Base-by-base conservation (phyloP, 2,329 filamentous ascomycete genomes). In the Colletotrichum cereale region DNA sequence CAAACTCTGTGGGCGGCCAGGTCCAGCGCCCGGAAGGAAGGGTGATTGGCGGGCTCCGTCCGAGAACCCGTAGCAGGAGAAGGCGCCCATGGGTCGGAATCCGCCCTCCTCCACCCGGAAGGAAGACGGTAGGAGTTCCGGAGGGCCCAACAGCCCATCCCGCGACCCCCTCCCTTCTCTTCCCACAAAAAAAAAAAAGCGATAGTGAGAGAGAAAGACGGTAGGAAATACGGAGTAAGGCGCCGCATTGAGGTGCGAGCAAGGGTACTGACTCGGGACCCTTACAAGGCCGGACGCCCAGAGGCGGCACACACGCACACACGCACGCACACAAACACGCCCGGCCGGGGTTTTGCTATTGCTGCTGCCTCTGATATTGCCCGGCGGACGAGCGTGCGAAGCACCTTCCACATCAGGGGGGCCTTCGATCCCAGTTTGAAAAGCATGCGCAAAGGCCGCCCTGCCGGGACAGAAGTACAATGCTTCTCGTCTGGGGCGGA, bases 181-280 rank as follows among this genome's bases (percentile, higher is more conserved):
- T 24, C 18, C 44, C 58, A 50, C 31, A 21, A 16, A 36, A 47
- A 47, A 47, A 47, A n/a, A n/a, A n/a, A 6, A 14, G 8, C 7
- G 44, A 26, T 2, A 14, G 31, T n/a, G 5, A 36, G 5, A 10
- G 5, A 24, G 52, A 16, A 36, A 36, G 50, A 21, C 10, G 5
- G 12, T 2, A 14, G 5, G n/a, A 31, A 21, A 31, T 21, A 21
- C 7, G 18, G 21, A 50, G 14, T 26, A 16, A 5, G 21, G 26
- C 65, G 65, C 57, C 64, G 57, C 36, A 61, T 40, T 18, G 55
- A 52, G 52, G 56, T 24, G 16, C 26, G 42, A 47, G 44, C 68
- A 71, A 64, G 68, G 68, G 65, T 71, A 31, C 29, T 71, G 68
- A 68, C 68, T 71, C 68, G 67, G 26, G 29, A 53, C 38, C 52